Evolutionary conservation across 345 rosid species (phyloP).

Genomic region (Nephelium lappaceum): DNA sequence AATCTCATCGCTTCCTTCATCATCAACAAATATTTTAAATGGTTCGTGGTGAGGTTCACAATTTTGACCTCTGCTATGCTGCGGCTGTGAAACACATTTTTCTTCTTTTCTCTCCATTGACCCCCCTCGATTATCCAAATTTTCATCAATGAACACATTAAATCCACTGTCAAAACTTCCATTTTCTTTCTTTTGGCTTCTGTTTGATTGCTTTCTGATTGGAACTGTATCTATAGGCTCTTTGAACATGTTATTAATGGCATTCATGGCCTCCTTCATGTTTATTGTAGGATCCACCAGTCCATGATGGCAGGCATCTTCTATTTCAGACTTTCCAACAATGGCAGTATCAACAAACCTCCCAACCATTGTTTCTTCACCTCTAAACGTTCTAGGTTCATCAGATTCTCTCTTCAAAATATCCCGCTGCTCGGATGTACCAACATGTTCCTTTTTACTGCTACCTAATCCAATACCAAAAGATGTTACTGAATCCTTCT

Average conservation of each 20-base stretch:
- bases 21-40: constrained; percentile 64
- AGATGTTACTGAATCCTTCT: constrained; percentile 1
- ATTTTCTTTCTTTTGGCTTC: constrained; percentile 44
- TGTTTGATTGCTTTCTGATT: constrained; percentile 44
- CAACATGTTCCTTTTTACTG: constrained; percentile 14
- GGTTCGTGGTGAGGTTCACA: constrained; percentile 41
- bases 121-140: constrained; percentile 28
- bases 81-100: constrained; percentile 22
- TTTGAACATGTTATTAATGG: constrained; percentile 78
- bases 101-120: constrained; percentile 31
- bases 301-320: constrained; percentile 85
- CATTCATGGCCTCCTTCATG: constrained; percentile 87
- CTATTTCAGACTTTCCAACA: constrained; percentile 74
- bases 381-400: constrained; percentile 26
- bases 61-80: constrained; percentile 28
- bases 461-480: not conserved
- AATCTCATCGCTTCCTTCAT: constrained; percentile 46
- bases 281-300: constrained; percentile 86
- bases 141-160: constrained; percentile 59
- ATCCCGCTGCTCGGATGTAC: constrained; percentile 26
- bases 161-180: constrained; percentile 37
- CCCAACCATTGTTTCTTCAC: constrained; percentile 55
- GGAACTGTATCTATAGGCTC: constrained; percentile 79
- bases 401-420: constrained; percentile 29
- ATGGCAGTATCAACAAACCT: constrained; percentile 71